These are phyloP conservation scores for Poterioochromonas sp. DNA, from an alignment of 352 stramenopile genomes.

Conservation along the genomic window DNA sequence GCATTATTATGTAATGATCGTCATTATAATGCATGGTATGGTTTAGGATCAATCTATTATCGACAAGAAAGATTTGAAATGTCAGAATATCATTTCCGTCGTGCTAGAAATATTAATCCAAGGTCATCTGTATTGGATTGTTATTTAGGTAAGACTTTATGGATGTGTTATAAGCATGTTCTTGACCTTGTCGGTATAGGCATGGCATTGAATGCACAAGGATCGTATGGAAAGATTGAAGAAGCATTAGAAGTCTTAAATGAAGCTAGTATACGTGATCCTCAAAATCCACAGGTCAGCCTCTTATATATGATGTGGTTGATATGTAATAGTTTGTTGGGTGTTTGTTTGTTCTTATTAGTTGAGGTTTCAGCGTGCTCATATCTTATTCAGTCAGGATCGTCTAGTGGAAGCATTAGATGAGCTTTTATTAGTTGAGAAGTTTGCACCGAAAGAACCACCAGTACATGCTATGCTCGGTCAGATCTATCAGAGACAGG, in stretches of 20 bases:
- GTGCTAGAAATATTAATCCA: conserved; percentile 82
- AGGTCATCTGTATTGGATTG: conserved; percentile 83
- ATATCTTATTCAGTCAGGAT: conserved; percentile 82
- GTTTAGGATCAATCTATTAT: conserved; percentile 75
- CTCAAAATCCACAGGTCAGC: conserved; percentile 73
- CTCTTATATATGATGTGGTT: conserved; percentile 6
- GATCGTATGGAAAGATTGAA: conserved; percentile 47
- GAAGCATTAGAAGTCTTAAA: conserved; percentile 78
- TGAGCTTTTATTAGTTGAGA: conserved; percentile 79
- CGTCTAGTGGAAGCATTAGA: conserved; percentile 75
- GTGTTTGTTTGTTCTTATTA: background rate
- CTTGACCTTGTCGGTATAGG: background rate
- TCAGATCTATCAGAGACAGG: conserved; percentile 69
- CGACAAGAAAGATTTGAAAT: conserved; percentile 93
- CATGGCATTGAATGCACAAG: background rate
- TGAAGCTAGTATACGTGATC: conserved; percentile 73
- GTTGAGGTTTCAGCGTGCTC: conserved; percentile 74
- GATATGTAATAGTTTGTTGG: conserved; percentile 22
- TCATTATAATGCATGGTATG: conserved; percentile 77
- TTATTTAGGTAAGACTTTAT: conserved; percentile 86
- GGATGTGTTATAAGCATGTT: conserved; percentile 53
- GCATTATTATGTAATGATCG: conserved; percentile 79
- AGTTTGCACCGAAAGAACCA: conserved; percentile 85
- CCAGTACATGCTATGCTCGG: conserved; percentile 93
- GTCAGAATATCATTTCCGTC: conserved; percentile 90